Evolutionary conservation across 768 basidiomycete species (phyloP), one percentile per base, ranked within the genome.

Genomic region (Amanita polypyramis): DNA sequence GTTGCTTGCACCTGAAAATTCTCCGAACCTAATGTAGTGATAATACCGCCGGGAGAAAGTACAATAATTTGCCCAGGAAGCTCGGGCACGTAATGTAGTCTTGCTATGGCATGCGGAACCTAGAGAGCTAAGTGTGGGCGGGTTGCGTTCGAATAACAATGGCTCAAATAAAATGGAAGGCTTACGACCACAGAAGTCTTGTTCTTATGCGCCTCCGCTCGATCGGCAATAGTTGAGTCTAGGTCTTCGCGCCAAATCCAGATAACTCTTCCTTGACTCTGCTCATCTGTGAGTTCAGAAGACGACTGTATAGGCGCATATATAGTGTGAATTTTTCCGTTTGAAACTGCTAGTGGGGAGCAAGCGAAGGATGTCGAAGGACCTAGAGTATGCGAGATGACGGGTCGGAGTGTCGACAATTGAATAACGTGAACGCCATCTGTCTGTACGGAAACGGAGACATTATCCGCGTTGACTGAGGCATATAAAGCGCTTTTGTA

Each of bases 391-490:
- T 83, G 77, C 0, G 85, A 86, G 9, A 75, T 69, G 1, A 80
- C 69, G 1, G 85, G 73, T 52, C 85, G 83, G 3, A 83, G 65
- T 35, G 75, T 75, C 25, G 77, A 72, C 19, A 81, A 67, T 84
- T 86, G 45, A 25, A 85, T 62, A 38, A 90, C 60, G 63, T 89
- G 85, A 33, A 89, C 66, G 25, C 87, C 87, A 48, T 90, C 85
- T 52, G 73, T 75, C 51, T 87, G 84, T 10, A 72, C 80, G 11
- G 83, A 74, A 47, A 85, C 70, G 0, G 83, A 83, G 35, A 75
- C 80, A 14, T 39, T 27, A 4, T 30, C 14, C 9, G 39, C 29
- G 32, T 33, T 38, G 15, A 23, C 23, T 32, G 44, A 39, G 25
- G 37, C 47, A 35, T 32, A 45, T 2, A 55, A 47, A 40, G 42